phyloP scores from a whole-genome alignment of 345 rosid species.

The Heritiera fomes region DNA sequence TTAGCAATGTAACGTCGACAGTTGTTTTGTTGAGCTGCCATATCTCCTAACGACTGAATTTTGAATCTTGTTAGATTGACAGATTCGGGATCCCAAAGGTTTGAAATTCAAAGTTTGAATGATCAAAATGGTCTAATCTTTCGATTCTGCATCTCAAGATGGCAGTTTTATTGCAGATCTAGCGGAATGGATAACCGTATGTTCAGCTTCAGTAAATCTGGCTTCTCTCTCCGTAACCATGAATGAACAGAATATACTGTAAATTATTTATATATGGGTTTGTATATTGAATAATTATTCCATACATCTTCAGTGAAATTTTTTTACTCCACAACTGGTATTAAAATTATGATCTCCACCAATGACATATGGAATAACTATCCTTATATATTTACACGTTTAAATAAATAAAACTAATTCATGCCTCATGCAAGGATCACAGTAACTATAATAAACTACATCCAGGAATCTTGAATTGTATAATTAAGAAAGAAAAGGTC shows the following conservation, averaged over 20 bases:
- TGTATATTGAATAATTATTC: too few relatives aligned
- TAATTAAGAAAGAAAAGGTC: too few relatives aligned
- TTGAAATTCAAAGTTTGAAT: not conserved
- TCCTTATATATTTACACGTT: too few relatives aligned
- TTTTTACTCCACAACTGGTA: too few relatives aligned
- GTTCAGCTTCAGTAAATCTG: not conserved
- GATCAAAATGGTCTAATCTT: not conserved
- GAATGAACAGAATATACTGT: not conserved
- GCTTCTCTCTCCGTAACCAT: not conserved
- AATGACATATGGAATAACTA: too few relatives aligned
- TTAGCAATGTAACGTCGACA: slow-evolving; percentile 7
- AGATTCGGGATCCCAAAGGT: not conserved
- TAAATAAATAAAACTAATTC: too few relatives aligned
- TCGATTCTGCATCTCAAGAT: not conserved
- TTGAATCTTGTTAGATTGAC: not conserved
- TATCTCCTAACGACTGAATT: not conserved
- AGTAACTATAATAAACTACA: too few relatives aligned
- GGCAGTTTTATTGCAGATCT: not conserved
- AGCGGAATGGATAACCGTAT: not conserved
- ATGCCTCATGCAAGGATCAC: too few relatives aligned
- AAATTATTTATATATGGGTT: too few relatives aligned
- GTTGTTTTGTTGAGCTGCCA: not conserved
- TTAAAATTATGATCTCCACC: too few relatives aligned
- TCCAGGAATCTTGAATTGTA: too few relatives aligned
- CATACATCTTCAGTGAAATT: too few relatives aligned